A percentile compares a stretch with the other conserved stretches of the same genome.
phyloP scores from a whole-genome alignment of 257 asterid genomes.

The Petunia axillaris region DNA sequence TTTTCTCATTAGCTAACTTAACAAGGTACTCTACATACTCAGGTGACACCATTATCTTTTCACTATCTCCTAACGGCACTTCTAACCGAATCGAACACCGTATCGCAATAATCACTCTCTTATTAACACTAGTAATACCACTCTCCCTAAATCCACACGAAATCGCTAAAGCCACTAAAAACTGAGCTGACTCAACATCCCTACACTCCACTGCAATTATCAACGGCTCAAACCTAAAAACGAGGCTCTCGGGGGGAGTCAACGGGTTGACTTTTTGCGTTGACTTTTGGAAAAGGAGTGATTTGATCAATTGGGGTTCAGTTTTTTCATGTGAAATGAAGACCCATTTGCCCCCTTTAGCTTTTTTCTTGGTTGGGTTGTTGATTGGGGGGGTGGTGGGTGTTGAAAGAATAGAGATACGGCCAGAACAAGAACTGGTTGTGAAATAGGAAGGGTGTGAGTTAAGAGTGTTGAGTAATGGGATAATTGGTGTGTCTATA shows the following conservation, averaged over 20 bases:
- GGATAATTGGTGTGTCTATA: slow-evolving; percentile 76
- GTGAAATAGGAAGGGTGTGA: slow-evolving; percentile 90
- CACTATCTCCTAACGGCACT: slow-evolving; percentile 73
- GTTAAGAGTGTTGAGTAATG: slow-evolving; percentile 66
- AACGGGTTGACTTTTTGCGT: slow-evolving; percentile 22
- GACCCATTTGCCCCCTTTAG: slow-evolving; percentile 92
- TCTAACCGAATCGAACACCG: slow-evolving; percentile 91
- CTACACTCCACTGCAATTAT: slow-evolving; percentile 88
- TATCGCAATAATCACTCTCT: slow-evolving; percentile 73
- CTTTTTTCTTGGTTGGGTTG: slow-evolving; percentile 64
- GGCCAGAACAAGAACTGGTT: slow-evolving; percentile 98
- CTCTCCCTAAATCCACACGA: slow-evolving; percentile 93
- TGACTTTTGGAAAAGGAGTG: slow-evolving; percentile 44
- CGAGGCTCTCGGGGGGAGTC: slow-evolving; percentile 39
- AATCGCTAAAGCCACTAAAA: slow-evolving; percentile 75
- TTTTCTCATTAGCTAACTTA: slow-evolving; percentile 79
- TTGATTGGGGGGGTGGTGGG: slow-evolving; percentile 42
- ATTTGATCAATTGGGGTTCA: slow-evolving; percentile 45
- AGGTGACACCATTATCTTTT: slow-evolving; percentile 61
- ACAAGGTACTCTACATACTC: slow-evolving; percentile 77
- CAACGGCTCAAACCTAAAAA: slow-evolving; percentile 88
- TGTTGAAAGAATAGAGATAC: slow-evolving; percentile 83
- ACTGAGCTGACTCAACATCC: slow-evolving; percentile 65
- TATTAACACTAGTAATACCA: slow-evolving; percentile 78
- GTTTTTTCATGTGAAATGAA: slow-evolving; percentile 80